Evolutionary conservation across 331 rosid genomes (phyloP).

Genomic region (Quercus phellos): DNA sequence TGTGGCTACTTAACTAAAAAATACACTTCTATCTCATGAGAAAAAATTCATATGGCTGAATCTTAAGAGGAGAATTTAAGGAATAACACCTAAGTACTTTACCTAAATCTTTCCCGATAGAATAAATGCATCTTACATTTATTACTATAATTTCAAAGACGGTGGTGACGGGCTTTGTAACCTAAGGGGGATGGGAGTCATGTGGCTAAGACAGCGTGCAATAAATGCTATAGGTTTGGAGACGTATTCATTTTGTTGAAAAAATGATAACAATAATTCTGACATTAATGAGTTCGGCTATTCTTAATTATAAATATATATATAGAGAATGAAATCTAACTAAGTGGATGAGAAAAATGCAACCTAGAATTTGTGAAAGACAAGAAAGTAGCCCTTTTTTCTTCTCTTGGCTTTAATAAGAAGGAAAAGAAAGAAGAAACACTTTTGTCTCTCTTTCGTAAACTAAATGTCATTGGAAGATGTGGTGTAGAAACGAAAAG

Average conservation of each 20-base stretch:
- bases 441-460: background rate
- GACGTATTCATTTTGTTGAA: background rate
- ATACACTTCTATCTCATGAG: too few relatives aligned
- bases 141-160: background rate
- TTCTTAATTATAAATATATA: background rate
- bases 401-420: background rate
- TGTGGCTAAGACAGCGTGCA: constrained; percentile 20
- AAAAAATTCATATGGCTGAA: too few relatives aligned
- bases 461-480: background rate
- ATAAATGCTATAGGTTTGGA: constrained; percentile 20
- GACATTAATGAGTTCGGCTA: constrained; percentile 17
- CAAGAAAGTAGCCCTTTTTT: constrained; percentile 14
- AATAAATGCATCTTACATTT: background rate
- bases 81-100: rapidly evolving
- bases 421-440: background rate
- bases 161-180: background rate
- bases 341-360: constrained; percentile 26
- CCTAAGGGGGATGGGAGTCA: constrained; percentile 2
- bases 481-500: background rate
- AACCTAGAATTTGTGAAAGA: background rate
- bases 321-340: background rate
- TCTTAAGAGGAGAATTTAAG: rapidly evolving
- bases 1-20: too few relatives aligned
- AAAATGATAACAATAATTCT: background rate
- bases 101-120: background rate